phyloP scores from a whole-genome alignment of 2,329 filamentous ascomycete species.

The Dothideomycetes sp. region DNA sequence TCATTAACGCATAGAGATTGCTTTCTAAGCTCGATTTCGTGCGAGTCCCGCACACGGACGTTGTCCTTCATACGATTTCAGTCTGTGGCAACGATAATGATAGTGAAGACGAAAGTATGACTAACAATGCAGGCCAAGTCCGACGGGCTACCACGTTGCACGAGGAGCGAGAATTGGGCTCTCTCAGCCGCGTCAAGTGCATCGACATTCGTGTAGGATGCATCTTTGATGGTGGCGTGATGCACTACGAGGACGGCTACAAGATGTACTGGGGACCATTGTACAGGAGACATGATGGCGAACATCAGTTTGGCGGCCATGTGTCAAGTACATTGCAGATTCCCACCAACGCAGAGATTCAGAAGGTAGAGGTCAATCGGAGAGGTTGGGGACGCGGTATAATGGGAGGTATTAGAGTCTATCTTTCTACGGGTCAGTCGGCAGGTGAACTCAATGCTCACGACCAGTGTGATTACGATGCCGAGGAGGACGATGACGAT shows the following conservation, averaged over 20 bases:
- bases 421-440: constrained; percentile 19
- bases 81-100: constrained; percentile 11
- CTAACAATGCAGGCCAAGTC: constrained; percentile 9
- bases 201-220: constrained; percentile 37
- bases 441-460: constrained; percentile 23
- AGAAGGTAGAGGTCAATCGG: constrained; percentile 21
- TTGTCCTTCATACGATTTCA: constrained; percentile 29
- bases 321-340: constrained; percentile 20
- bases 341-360: constrained; percentile 15
- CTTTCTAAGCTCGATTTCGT: constrained; percentile 25
- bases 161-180: constrained; percentile 19
- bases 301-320: constrained; percentile 24
- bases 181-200: constrained; percentile 26
- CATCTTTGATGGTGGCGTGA: constrained; percentile 34
- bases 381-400: constrained; percentile 3
- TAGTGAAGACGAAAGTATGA: constrained; percentile 8
- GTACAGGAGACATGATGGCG: constrained; percentile 13
- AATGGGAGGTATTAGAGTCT: constrained; percentile 21
- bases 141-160: constrained; percentile 10
- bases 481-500: no score
- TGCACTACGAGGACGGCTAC: constrained; percentile 35
- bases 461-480: no score
- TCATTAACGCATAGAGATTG: constrained; percentile 25
- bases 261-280: constrained; percentile 31
- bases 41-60: constrained; percentile 26